Base-by-base conservation (phyloP, 495 filamentous ascomycete genomes). In the Penicillium pancosmium region DNA sequence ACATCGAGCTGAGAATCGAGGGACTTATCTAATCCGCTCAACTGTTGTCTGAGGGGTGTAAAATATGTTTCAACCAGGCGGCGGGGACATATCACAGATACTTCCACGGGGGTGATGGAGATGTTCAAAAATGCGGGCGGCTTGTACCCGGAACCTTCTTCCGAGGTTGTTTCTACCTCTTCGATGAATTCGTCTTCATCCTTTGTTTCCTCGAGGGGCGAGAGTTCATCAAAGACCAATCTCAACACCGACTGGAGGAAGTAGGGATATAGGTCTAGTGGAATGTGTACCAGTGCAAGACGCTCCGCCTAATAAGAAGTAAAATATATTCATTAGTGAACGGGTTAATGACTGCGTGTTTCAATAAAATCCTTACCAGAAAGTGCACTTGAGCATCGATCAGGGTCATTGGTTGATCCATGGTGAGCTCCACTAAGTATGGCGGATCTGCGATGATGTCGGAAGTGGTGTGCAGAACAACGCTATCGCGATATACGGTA, bases 221-320 rank as follows among this genome's bases (percentile, higher is more conserved):
- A 54, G 23, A 80, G 77, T 57, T 81, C 81, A 35, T 88, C 89
- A 40, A 96, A 87, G 31, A 97, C 83, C n/a, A 97, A 80, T 65
- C 86, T 83, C 16, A 97, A 79, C 50, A 98, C 90, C 0, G 92
- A 84, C 65, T 94, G 89, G 38, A 96, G 77, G 68, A 96, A 92
- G 57, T 79, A 83, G 3, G 88, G 81, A 68, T 97, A 97, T 35
- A 93, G 80, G 31, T 86, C 77, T 49, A 97, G 73, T 2, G 94
- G 93, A 52, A 98, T 95, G 71, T 97, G 93, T 59, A 98, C 91
- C 54, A 98, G 81, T 66, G 86, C 91, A 61, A 97, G 80, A 52
- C 85, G 86, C 62, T 91, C 91, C 62, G 97, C 92, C 94, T 98
- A 9, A 12, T 8, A 10, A 13, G 8, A 48, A 2, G 23, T 23